Base-by-base conservation (phyloP, 306 rosid species). In the Vigna nakashimae region DNA sequence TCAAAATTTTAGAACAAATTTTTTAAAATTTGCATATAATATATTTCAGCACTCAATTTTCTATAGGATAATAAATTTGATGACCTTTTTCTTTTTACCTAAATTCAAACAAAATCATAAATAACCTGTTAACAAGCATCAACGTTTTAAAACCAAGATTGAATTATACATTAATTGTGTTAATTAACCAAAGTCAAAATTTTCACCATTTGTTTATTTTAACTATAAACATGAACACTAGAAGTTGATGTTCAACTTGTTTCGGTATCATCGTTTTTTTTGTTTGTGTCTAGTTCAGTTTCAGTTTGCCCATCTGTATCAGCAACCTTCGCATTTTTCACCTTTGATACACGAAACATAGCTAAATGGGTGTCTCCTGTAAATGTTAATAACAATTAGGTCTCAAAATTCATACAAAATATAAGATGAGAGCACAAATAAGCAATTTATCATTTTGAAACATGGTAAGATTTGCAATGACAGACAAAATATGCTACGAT, bases 291-390 rank as follows among this genome's bases (percentile, higher is more conserved):
- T 69, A 2, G 28, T 74, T 66, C 80, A 42, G 28, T 85, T 84
- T 82, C 84, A 18, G 81, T 14, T 68, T 79, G 88, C 58, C 63
- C 84, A 26, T 42, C 43, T 69, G 69, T 70, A 73, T 74, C 87
- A 32, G 40, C 78, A 82, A 55, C 60, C 76, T 83, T 89, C 67
- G 71, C 84, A 1, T 73, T 79, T 82, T 83, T 77, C 20, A 90
- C 73, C 84, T 92, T 94, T 17, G 92, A 88, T 50, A 87, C 92
- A 0, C 91, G 95, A 57, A 94, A 94, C 84, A 94, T 89, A 9
- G 98, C 98, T 77, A 90, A 81, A 84, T 94, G 88, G 56, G 50
- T 85, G 84, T 94, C 98, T 51, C 98, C 98, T 94, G 86, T 9
- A 58, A 80, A 76, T 51, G 55, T 78, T 63, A 73, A 57, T 24